Conservation (phyloP, 2,329 filamentous ascomycete species). For the Ceratocystis cubensis region DNA sequence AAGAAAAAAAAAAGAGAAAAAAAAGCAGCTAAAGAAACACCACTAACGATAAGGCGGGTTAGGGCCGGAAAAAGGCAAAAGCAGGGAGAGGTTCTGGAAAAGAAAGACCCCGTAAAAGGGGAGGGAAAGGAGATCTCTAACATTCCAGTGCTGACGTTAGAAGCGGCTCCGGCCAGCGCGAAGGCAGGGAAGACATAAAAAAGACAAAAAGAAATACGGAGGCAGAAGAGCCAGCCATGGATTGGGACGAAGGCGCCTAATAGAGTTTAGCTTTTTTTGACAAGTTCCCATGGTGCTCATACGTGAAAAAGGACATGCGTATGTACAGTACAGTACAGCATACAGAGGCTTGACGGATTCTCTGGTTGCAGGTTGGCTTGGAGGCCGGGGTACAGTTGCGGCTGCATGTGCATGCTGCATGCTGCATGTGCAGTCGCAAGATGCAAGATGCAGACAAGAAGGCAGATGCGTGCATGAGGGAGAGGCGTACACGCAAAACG, state of each 20-base stretch:
- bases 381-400: neutral
- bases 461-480: neutral
- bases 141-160: neutral
- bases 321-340: neutral
- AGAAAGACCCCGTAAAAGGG: neutral
- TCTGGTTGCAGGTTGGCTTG: neutral
- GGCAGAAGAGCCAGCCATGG: neutral
- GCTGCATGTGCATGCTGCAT: neutral
- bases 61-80: neutral
- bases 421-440: neutral
- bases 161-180: neutral
- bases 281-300: neutral
- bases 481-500: no score
- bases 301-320: no score
- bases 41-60: neutral
- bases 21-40: neutral
- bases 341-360: neutral
- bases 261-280: conserved; percentile 5
- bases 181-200: conserved; percentile 4
- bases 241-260: neutral
- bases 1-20: neutral
- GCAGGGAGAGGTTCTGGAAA: neutral
- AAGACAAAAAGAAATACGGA: neutral
- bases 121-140: neutral
- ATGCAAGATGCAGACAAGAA: neutral